phyloP scores from a whole-genome alignment of 257 asterid species.

The Solanum bulbocastanum region DNA sequence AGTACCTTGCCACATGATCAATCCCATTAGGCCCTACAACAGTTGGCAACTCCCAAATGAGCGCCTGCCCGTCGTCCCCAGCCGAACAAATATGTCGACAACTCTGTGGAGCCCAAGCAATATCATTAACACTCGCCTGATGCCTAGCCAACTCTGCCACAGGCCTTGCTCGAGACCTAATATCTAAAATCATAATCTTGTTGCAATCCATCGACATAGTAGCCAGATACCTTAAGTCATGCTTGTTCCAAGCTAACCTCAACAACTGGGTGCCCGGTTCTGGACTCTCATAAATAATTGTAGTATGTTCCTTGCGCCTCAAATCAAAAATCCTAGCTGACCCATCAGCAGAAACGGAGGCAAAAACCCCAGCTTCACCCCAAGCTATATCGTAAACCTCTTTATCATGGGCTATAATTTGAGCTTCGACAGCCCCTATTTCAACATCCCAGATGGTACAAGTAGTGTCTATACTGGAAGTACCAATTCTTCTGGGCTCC shows the following conservation, averaged over 20 bases:
- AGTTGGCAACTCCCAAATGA: slow-evolving; percentile 86
- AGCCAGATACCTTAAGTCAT: slow-evolving; percentile 86
- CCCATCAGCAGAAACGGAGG: slow-evolving; percentile 85
- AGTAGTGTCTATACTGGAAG: slow-evolving; percentile 80
- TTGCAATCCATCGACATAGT: slow-evolving; percentile 73
- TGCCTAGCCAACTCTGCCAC: slow-evolving; percentile 91
- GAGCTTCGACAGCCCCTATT: slow-evolving; percentile 64
- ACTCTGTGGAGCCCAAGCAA: slow-evolving; percentile 96
- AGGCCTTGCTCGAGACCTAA: slow-evolving; percentile 66
- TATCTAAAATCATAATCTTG: slow-evolving; percentile 73
- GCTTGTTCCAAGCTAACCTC: slow-evolving; percentile 94
- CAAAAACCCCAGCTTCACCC: slow-evolving; percentile 87
- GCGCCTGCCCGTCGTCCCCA: slow-evolving; percentile 84
- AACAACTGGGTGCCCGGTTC: slow-evolving; percentile 64
- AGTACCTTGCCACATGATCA: slow-evolving; percentile 69
- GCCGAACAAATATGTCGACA: slow-evolving; percentile 77
- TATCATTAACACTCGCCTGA: slow-evolving; percentile 71
- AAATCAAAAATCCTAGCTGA: slow-evolving; percentile 78
- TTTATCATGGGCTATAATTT: slow-evolving; percentile 76
- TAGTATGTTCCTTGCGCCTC: slow-evolving; percentile 77
- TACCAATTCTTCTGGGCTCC: slow-evolving; percentile 69
- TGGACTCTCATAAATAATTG: slow-evolving; percentile 73
- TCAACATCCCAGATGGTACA: slow-evolving; percentile 90
- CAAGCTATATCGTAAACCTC: slow-evolving; percentile 96
- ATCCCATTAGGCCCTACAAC: slow-evolving; percentile 93